Base-by-base conservation (phyloP, 228 moss, liverwort and hornwort species). In the Sphagnum fallax region DNA sequence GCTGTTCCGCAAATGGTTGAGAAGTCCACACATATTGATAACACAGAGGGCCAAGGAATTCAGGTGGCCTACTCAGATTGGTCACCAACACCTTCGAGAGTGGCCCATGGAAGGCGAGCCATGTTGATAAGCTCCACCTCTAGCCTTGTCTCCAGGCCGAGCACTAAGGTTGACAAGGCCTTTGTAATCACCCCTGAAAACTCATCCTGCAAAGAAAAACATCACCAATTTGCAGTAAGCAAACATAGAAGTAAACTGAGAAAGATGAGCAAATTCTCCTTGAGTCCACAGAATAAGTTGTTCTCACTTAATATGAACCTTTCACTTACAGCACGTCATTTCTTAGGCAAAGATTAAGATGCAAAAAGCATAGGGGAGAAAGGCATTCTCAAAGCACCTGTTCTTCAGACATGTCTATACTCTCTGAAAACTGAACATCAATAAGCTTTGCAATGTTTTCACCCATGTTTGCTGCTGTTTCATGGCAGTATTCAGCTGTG, bases 361-460 rank as follows among this genome's bases (percentile, higher is more conserved):
- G 32, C 32, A 32, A 32, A 32, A 32, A 32, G 32, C 32, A 32
- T 32, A 32, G 32, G 32, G 32, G 32, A 32, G 32, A 32, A 32
- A 32, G 32, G 32, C 32, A 32, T 32, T 32, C 2, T 32, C 32
- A 32, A 32, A 62, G 66, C 72, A 93, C 98, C 94, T 98, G 94
- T 75, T 98, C 98, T 75, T 98, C 98, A 71, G 98, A 94, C 94
- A 98, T 98, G 74, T 98, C 98, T 77, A 98, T 94, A 75, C 94
- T 94, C 77, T 98, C 98, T 70, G 98, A 90, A 74, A 98, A 98
- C 71, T 94, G 98, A 51, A 87, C 88, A 62, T 98, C 98, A n/a
- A 98, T 98, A 47, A 98, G 87, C 80, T 98, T 98, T 11, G 94
- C 88, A 74, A 98, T 94, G 64, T 94, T 98, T 67, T 98, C 98